phyloP scores from a whole-genome alignment of 805 yeast species.

The Starmerella etchellsii region DNA sequence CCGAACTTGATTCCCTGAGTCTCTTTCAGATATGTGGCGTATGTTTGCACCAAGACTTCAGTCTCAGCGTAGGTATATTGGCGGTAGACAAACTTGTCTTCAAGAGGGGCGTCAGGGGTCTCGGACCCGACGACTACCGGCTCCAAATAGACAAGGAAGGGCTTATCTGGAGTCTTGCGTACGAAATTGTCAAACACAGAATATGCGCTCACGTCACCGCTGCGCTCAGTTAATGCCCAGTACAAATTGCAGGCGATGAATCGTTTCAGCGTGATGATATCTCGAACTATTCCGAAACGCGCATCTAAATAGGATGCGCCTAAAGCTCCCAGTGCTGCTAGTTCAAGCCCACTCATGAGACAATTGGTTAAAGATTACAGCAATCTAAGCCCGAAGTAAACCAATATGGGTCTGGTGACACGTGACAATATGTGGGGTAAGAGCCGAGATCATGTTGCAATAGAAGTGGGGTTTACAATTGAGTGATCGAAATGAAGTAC shows the following conservation, averaged over 20 bases:
- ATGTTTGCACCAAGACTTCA: slow-evolving; percentile 49
- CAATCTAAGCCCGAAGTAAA: too few species aligned
- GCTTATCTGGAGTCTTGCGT: slow-evolving; percentile 35
- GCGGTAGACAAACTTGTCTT: slow-evolving; percentile 50
- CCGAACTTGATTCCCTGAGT: slow-evolving; percentile 53
- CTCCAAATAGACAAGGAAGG: slow-evolving; percentile 54
- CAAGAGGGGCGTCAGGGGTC: slow-evolving; percentile 15
- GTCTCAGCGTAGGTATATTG: slow-evolving; percentile 55
- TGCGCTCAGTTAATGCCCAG: slow-evolving; percentile 6
- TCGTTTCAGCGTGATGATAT: slow-evolving; percentile 10
- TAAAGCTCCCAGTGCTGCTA: slow-evolving; percentile 17
- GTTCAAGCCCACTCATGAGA: slow-evolving; percentile 12
- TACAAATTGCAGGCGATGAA: slow-evolving; percentile 5
- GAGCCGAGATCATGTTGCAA: too few species aligned
- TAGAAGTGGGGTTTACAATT: too few species aligned
- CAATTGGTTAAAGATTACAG: too few species aligned
- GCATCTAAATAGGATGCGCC: slow-evolving; percentile 20
- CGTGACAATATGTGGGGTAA: too few species aligned
- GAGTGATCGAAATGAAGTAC: too few species aligned
- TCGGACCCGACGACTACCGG: slow-evolving; percentile 28
- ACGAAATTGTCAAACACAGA: slow-evolving; percentile 41
- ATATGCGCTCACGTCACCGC: slow-evolving; percentile 44
- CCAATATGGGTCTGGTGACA: too few species aligned
- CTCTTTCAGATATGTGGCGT: slow-evolving; percentile 50
- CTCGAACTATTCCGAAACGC: slow-evolving; percentile 13